Conservation (phyloP, 192 early-diverging fungal genomes). For the Endogone sp. region DNA sequence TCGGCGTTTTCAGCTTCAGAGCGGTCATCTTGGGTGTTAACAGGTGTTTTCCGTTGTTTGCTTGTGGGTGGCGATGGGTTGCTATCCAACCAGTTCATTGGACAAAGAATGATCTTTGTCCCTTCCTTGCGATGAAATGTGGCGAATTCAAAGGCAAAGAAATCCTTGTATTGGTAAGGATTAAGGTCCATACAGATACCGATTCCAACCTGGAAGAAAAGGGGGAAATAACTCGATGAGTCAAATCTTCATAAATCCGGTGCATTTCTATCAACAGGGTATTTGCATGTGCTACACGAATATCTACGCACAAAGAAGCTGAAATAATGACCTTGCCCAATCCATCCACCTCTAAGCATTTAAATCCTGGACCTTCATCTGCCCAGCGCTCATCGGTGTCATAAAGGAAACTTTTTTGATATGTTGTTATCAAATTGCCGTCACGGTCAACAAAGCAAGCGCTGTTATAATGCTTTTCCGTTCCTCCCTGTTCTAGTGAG, state of each 20-base stretch:
- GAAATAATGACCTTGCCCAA: conserved; percentile 49
- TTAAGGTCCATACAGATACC: conserved; percentile 89
- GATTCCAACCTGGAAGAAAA: conserved; percentile 56
- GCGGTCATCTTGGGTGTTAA: too few species aligned
- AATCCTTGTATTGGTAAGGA: conserved; percentile 65
- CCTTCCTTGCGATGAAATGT: conserved; percentile 49
- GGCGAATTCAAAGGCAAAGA: conserved; percentile 67
- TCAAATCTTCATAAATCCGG: too few species aligned
- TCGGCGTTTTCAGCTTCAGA: too few species aligned
- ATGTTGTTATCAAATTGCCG: conserved; percentile 47
- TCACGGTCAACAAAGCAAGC: conserved; percentile 50
- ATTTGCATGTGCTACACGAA: neutral
- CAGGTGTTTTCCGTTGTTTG: conserved; percentile 3
- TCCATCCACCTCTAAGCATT: conserved; percentile 39
- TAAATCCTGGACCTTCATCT: conserved; percentile 58
- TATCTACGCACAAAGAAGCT: neutral
- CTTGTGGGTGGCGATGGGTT: conserved; percentile 4
- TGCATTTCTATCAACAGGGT: neutral
- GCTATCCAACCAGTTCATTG: conserved; percentile 68
- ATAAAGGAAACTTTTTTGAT: conserved; percentile 71
- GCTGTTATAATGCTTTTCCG: conserved; percentile 55
- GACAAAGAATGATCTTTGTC: conserved; percentile 47
- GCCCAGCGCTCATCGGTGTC: conserved; percentile 76
- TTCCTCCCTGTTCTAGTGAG: neutral
- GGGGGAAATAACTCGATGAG: too few species aligned